These are phyloP conservation scores for Asparagopsis taxiformis DNA, from an alignment of 31 red algal genomes.

Conservation along the genomic window DNA sequence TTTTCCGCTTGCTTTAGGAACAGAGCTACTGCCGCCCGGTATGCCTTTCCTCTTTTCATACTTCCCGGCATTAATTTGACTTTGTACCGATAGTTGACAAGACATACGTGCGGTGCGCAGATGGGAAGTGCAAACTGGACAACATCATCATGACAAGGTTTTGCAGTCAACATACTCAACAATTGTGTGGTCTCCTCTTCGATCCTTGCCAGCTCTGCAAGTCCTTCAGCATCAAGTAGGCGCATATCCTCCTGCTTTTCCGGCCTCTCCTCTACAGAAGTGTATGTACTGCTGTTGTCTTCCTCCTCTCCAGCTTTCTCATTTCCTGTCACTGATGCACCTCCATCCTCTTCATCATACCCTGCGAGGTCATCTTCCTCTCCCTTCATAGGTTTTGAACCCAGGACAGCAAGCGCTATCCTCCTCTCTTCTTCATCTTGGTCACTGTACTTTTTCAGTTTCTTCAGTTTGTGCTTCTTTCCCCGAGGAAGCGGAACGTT, in stretches of 20 bases:
- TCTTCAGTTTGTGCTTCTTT: constrained; percentile 87
- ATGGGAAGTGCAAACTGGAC: constrained; percentile 81
- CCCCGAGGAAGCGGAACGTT: constrained; percentile 70
- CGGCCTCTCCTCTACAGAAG: not conserved
- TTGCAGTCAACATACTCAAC: constrained; percentile 78
- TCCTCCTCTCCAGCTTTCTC: too few relatives aligned
- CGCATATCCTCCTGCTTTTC: constrained; percentile 24
- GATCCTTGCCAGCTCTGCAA: constrained; percentile 48
- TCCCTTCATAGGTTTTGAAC: constrained; percentile 56
- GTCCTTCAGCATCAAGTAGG: constrained; percentile 45
- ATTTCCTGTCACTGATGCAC: too few relatives aligned
- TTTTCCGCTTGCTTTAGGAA: constrained; percentile 62
- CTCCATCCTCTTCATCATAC: constrained; percentile 18
- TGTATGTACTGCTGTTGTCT: too few relatives aligned
- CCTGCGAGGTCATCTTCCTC: not conserved
- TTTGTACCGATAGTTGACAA: constrained; percentile 78
- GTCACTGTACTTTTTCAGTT: constrained; percentile 91
- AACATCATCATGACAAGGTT: constrained; percentile 62
- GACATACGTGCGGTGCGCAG: constrained; percentile 79
- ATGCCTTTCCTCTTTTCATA: constrained; percentile 88
- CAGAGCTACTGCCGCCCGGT: constrained; percentile 36
- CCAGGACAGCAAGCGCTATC: constrained; percentile 83
- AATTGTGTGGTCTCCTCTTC: constrained; percentile 32
- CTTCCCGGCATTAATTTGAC: constrained; percentile 94
- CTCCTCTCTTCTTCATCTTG: constrained; percentile 91